A percentile compares a stretch with the other conserved stretches of the same genome.
These are phyloP conservation scores for Dictyostelium brefeldianum DNA, from an alignment of 78 protist species.

Conservation along the genomic window DNA sequence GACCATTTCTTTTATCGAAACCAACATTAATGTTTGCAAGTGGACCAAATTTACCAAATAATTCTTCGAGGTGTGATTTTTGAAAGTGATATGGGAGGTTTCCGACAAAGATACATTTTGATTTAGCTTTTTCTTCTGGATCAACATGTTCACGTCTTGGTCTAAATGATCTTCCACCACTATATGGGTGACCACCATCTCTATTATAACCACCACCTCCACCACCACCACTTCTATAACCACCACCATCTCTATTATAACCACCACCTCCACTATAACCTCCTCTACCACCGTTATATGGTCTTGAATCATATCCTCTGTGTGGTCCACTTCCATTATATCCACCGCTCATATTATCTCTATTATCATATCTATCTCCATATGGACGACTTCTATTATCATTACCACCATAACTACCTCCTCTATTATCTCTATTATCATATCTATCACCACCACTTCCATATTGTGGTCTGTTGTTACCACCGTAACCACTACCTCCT, in stretches of 20 bases:
- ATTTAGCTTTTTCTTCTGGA: constrained; percentile 61
- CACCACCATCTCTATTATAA: not conserved
- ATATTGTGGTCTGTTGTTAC: not conserved
- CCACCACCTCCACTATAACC: constrained; percentile 37
- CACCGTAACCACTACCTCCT: not conserved
- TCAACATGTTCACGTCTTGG: constrained; percentile 54
- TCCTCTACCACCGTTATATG: constrained; percentile 9
- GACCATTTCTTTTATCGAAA: constrained; percentile 77
- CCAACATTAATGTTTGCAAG: constrained; percentile 76
- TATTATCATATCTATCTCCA: constrained; percentile 16
- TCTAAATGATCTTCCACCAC: constrained; percentile 12
- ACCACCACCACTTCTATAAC: constrained; percentile 32
- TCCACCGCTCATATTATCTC: constrained; percentile 1
- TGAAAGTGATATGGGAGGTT: constrained; percentile 78
- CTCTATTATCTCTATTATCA: not conserved
- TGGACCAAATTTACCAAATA: constrained; percentile 77
- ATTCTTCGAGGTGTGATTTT: constrained; percentile 28
- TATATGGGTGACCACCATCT: not conserved
- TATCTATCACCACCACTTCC: not conserved
- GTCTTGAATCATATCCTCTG: constrained; percentile 31
- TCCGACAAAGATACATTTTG: constrained; percentile 83
- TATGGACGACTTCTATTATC: not conserved
- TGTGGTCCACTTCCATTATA: constrained; percentile 14
- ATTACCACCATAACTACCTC: not conserved
- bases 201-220: not conserved